Evolutionary conservation across 768 basidiomycete species (phyloP).

Genomic region (Tylopilus plumbeoviolaceoides): DNA sequence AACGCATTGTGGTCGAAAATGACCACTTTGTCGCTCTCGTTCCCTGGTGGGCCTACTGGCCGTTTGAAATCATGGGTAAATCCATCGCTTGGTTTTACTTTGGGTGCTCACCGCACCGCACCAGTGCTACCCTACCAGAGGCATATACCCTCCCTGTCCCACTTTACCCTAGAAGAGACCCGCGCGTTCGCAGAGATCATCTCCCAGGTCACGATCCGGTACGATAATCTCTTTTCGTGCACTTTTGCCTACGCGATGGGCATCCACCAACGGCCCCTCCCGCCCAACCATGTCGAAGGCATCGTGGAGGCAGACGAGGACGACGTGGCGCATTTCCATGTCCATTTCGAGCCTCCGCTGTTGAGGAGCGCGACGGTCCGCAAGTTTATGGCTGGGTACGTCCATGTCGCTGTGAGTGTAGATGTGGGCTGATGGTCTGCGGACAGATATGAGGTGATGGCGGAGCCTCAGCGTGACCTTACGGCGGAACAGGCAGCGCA

Average conservation of each 20-base stretch:
- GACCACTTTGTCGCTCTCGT: constrained; percentile 81
- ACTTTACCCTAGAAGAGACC: constrained; percentile 60
- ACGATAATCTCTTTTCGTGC: constrained; percentile 78
- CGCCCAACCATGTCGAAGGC: constrained; percentile 32
- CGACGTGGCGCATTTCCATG: constrained; percentile 73
- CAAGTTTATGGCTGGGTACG: constrained; percentile 89
- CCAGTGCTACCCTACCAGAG: constrained; percentile 73
- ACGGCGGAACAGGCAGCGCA: constrained; percentile 85
- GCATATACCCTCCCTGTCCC: constrained; percentile 68
- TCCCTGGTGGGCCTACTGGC: constrained; percentile 97
- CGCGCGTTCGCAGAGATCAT: constrained; percentile 63
- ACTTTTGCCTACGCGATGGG: constrained; percentile 96
- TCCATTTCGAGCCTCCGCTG: constrained; percentile 85
- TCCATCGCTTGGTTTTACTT: constrained; percentile 7
- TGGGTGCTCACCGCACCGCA: neutral
- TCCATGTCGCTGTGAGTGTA: neutral
- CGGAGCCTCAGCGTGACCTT: constrained; percentile 84
- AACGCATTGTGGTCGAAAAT: constrained; percentile 67
- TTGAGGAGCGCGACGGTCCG: constrained; percentile 75
- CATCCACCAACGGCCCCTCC: constrained; percentile 78
- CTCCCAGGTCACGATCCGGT: constrained; percentile 57
- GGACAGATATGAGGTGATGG: constrained; percentile 82
- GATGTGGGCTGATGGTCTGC: neutral
- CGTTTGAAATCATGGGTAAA: constrained; percentile 75
- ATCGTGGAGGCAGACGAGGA: constrained; percentile 35